Base-by-base conservation (phyloP, 73 alveolate species). In the Paramecium primaurelia region DNA sequence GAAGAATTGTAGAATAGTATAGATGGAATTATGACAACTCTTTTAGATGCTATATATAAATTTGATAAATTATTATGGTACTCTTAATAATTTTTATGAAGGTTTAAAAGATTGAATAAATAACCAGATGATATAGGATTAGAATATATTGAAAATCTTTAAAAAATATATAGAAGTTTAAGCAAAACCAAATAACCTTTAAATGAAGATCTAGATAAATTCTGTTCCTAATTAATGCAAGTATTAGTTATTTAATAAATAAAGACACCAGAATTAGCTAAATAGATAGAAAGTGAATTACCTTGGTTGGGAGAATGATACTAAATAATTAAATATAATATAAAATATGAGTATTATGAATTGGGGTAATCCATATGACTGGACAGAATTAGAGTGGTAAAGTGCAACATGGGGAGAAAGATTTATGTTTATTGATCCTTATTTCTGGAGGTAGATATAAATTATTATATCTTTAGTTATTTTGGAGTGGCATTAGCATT, bases 401-500 rank as follows among this genome's bases (percentile, higher is more conserved):
- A 68, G 47, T 16, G 73, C 71, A 12, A 40, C 45, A 10, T 77
- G 89, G 45, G 32, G 40, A 37, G 32, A 77, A 38, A 77, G 71
- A 37, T 77, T 77, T 16, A 77, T 22, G n/a, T 77, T 14, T 38
- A 36, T 77, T 11, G 28, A 77, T 77, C 89, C 71, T n/a, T 77
- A 12, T 25, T 77, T 77, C 34, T 77, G 89, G 45, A 38, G 47
- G 89, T 77, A 36, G 25, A n/a, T 77, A 12, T 10, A 5, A 49
- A 16, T 49, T 7, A 40, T 22, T 77, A 16, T 8, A 71, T 22
- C 1, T 71, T 4, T 77, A 77, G 73, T 18, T 96, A 96, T 93
- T 77, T 97, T 71, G 99, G 99, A 64, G 93, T 98, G 44, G 99
- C 99, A n/a, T 73, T 98, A 44, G 97, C 99, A 32, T 96, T 98